These are phyloP conservation scores for Leishmania turanica DNA, from an alignment of 208 protist species.

Conservation along the genomic window DNA sequence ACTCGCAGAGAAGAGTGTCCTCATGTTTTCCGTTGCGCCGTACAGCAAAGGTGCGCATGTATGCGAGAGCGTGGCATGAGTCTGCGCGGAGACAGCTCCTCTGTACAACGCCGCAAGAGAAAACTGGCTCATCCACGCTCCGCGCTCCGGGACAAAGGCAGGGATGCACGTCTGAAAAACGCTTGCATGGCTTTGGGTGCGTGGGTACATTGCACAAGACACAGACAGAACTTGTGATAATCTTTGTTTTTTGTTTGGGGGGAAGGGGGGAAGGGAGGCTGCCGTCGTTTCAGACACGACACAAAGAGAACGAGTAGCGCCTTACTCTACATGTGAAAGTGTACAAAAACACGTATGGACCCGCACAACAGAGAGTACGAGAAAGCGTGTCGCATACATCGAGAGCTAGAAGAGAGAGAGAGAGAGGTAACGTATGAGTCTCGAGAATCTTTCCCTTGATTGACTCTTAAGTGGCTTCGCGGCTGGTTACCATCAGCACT, in stretches of 20 bases:
- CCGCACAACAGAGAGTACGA: background rate
- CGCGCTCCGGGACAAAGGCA: background rate
- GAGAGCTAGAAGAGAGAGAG: background rate
- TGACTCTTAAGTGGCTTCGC: background rate
- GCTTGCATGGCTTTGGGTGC: background rate
- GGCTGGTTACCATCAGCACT: too few species aligned
- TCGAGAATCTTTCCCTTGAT: too few species aligned
- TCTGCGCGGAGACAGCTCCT: background rate
- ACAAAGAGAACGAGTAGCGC: constrained; percentile 13
- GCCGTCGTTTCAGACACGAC: background rate
- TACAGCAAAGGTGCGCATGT: background rate
- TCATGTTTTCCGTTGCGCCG: too few species aligned
- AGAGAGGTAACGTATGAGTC: background rate
- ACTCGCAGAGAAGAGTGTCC: background rate
- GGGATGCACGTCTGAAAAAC: background rate
- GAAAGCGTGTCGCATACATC: background rate
- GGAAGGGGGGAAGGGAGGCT: too few species aligned
- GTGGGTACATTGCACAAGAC: background rate
- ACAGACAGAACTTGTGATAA: background rate
- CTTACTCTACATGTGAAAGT: constrained; percentile 8
- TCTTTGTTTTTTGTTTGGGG: background rate
- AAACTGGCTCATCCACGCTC: background rate
- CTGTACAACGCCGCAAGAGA: background rate
- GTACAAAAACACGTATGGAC: background rate
- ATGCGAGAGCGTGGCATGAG: background rate